These are phyloP conservation scores for Pythium scleroteichum DNA, from an alignment of 352 stramenopile species.

Conservation along the genomic window DNA sequence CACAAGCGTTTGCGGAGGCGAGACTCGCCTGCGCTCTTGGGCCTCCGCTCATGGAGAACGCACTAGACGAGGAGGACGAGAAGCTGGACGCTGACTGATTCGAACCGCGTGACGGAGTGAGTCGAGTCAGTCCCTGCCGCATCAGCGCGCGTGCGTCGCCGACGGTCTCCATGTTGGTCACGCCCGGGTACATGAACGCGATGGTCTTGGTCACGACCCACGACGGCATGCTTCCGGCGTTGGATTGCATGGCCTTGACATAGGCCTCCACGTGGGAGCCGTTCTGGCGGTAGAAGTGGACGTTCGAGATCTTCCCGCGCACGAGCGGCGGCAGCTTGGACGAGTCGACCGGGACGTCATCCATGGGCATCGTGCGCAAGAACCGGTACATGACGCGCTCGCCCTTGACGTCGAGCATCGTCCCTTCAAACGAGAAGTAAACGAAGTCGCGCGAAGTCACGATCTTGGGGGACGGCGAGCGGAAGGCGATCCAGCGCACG, in stretches of 20 bases:
- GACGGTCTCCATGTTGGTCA: slow-evolving; percentile 39
- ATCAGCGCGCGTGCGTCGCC: slow-evolving; percentile 34
- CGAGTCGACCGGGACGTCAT: slow-evolving; percentile 32
- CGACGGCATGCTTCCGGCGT: slow-evolving; percentile 35
- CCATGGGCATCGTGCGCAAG: slow-evolving; percentile 40
- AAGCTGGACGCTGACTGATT: slow-evolving; percentile 7
- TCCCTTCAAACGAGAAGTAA: slow-evolving; percentile 45
- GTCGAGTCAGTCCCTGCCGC: slow-evolving; percentile 24
- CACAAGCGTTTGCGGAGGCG: slow-evolving; percentile 27
- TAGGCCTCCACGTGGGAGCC: slow-evolving; percentile 35
- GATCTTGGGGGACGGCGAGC: slow-evolving; percentile 37
- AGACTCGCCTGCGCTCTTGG: slow-evolving; percentile 8
- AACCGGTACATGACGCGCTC: slow-evolving; percentile 39
- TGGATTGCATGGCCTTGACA: slow-evolving; percentile 37
- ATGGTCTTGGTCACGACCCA: slow-evolving; percentile 45
- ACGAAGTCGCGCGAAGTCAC: slow-evolving; percentile 43
- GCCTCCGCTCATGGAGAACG: background rate
- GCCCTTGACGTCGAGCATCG: slow-evolving; percentile 32
- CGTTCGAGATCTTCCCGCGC: slow-evolving; percentile 42
- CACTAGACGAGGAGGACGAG: slow-evolving; percentile 12
- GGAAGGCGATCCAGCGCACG: slow-evolving; percentile 47
- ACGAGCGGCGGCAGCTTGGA: slow-evolving; percentile 34
- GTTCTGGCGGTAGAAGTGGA: slow-evolving; percentile 41
- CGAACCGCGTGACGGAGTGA: slow-evolving; percentile 16
- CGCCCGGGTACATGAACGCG: slow-evolving; percentile 35